A percentile compares a stretch with the other conserved stretches of the same genome.
Evolutionary conservation across 2,329 filamentous ascomycete genomes (phyloP).

Genomic region (Aspergillus floridensis): DNA sequence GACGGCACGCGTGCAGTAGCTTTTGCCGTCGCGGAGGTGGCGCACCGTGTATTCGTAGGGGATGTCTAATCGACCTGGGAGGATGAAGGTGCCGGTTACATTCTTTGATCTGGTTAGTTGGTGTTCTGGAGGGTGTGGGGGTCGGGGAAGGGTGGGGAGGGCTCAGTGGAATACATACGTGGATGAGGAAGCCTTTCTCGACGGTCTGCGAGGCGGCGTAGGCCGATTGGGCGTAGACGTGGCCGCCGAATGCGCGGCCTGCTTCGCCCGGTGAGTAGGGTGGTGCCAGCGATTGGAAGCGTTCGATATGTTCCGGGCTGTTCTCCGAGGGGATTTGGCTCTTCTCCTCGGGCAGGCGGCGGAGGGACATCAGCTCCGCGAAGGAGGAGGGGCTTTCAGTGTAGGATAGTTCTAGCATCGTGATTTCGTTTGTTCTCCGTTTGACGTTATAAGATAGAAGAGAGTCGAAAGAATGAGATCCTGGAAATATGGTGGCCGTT

Average conservation of each 20-base stretch:
- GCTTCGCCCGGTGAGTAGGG: constrained; percentile 45
- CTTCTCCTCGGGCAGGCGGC: constrained; percentile 18
- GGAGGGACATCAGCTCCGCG: constrained; percentile 32
- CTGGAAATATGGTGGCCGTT: too few relatives aligned
- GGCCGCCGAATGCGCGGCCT: constrained; percentile 52
- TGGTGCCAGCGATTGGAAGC: constrained; percentile 27
- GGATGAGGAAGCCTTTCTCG: constrained; percentile 49
- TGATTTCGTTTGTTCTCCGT: neutral
- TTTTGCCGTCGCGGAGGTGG: constrained; percentile 51
- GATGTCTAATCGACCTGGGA: constrained; percentile 46
- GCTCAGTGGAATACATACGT: constrained; percentile 39
- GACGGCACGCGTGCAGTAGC: constrained; percentile 53
- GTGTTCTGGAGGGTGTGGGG: neutral
- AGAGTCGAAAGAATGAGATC: too few relatives aligned
- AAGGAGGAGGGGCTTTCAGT: constrained; percentile 23
- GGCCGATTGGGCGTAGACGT: constrained; percentile 57
- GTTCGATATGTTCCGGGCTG: constrained; percentile 27
- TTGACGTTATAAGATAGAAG: too few relatives aligned
- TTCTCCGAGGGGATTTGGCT: neutral
- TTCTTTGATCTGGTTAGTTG: constrained; percentile 34
- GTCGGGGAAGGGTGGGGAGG: neutral
- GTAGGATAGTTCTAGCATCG: neutral
- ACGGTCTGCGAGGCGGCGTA: constrained; percentile 58
- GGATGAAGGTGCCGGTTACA: constrained; percentile 54
- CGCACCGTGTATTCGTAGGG: constrained; percentile 54